Evolutionary conservation across 306 rosid species (phyloP), one percentile per base, ranked within the genome.

Genomic region (Acacia melanoxylon): DNA sequence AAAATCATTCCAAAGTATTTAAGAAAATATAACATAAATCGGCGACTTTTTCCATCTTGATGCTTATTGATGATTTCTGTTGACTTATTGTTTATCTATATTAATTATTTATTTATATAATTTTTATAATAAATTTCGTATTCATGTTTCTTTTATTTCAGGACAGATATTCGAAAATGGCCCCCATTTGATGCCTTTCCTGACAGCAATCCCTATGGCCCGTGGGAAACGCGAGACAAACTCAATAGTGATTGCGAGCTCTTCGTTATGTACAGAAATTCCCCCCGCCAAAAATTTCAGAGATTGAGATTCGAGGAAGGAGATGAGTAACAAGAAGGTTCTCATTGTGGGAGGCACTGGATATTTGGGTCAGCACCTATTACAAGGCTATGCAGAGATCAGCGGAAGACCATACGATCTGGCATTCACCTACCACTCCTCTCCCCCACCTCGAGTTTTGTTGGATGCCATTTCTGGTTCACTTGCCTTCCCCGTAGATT

Each of bases 301-400:
- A 44, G 29, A 45, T 15, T 24, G 40, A 35, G 29, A 12, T 15
- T 58, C 54, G 17, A 35, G 44, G 41, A 44, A 46, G 73, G 68
- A 80, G 85, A 88, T 82, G 87, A 72, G 80, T 19, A 66, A 83
- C 82, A 87, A 88, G 89, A 90, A 88, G 88, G 90, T 91, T 61
- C 69, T 95, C 87, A 77, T 93, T 11, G 93, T 93, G 72, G 99
- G 99, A 87, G 98, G 99, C 74, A 89, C 97, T 15, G 99, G 99
- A 22, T 95, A 91, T 72, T 84, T 95, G 86, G 99, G 99, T 58
- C 99, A 95, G 87, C 99, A 95, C 83, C 84, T 90, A n/a, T 74
- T 93, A 58, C 92, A 85, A 68, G 90, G 86, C 56, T 88, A 86
- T 80, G 81, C 88, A 3, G 81, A 83, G 67, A 42, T 74, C 67